Conservation (phyloP, 2,329 filamentous ascomycete genomes). For the Metarhizium rileyi region DNA sequence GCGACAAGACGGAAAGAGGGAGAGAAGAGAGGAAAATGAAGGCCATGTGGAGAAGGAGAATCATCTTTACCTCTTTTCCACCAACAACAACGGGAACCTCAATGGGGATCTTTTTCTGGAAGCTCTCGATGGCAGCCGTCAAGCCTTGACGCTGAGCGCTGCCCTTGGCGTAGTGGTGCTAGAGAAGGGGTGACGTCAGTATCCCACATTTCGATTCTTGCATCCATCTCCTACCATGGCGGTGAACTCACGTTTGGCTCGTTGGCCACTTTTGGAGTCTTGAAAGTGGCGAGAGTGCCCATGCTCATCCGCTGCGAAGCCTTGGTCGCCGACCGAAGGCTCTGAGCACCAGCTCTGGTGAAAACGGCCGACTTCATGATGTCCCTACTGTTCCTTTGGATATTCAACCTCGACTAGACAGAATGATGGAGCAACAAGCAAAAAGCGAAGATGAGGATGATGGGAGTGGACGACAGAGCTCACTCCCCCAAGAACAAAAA, state of each 20-base stretch:
- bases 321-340: constrained; percentile 20
- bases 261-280: constrained; percentile 76
- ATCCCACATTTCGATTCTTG: background rate
- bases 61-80: constrained; percentile 62
- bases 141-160: constrained; percentile 71
- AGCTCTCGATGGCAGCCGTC: constrained; percentile 58
- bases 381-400: background rate
- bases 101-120: constrained; percentile 60
- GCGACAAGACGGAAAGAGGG: too few species aligned
- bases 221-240: background rate
- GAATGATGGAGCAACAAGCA: background rate
- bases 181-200: constrained; percentile 1
- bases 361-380: constrained; percentile 26
- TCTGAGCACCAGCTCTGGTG: constrained; percentile 21
- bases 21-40: too few species aligned
- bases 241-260: constrained; percentile 76
- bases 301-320: constrained; percentile 21
- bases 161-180: constrained; percentile 86
- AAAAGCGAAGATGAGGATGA: background rate
- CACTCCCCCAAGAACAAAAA: background rate
- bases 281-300: constrained; percentile 71
- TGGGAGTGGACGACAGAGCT: background rate
- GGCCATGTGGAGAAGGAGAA: background rate
- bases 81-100: constrained; percentile 76
- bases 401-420: background rate